These are phyloP conservation scores for Alternaria sp. DNA, from an alignment of 2,329 filamentous ascomycete genomes.

Conservation along the genomic window DNA sequence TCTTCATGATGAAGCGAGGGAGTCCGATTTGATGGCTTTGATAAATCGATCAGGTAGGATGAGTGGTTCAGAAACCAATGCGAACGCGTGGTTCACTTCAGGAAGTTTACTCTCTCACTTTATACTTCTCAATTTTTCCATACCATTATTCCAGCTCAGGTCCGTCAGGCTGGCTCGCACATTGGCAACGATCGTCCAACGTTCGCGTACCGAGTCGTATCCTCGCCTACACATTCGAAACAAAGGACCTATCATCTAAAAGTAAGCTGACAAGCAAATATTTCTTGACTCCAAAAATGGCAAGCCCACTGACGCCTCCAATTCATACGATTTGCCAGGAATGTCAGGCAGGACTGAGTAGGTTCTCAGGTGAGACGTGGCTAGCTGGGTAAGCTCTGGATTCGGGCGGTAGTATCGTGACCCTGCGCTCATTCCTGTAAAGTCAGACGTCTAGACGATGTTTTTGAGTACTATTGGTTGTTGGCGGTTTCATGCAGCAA, in stretches of 20 bases:
- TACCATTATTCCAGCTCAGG: not conserved
- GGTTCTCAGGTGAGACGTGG: not conserved
- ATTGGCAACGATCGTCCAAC: not conserved
- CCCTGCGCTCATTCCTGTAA: not conserved
- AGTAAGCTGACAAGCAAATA: not conserved
- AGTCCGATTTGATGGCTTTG: not conserved
- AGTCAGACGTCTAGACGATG: not conserved
- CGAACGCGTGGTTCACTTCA: not conserved
- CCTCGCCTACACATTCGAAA: not conserved
- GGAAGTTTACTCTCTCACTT: not conserved
- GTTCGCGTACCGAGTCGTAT: not conserved
- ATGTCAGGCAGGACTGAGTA: not conserved
- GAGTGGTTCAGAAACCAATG: not conserved
- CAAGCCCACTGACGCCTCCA: not conserved
- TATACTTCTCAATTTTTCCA: not conserved
- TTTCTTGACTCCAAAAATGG: not conserved
- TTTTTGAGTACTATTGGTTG: not conserved
- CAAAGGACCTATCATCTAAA: not conserved
- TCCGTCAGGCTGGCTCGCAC: not conserved
- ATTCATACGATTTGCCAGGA: not conserved
- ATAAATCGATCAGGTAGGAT: not conserved
- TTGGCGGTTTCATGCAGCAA: not conserved
- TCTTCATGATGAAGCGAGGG: conserved; percentile 25
- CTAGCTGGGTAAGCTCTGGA: not conserved
- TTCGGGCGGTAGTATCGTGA: not conserved